phyloP scores from a whole-genome alignment of 108 stramenopile species.

The Pseudonitzschia multiseries region DNA sequence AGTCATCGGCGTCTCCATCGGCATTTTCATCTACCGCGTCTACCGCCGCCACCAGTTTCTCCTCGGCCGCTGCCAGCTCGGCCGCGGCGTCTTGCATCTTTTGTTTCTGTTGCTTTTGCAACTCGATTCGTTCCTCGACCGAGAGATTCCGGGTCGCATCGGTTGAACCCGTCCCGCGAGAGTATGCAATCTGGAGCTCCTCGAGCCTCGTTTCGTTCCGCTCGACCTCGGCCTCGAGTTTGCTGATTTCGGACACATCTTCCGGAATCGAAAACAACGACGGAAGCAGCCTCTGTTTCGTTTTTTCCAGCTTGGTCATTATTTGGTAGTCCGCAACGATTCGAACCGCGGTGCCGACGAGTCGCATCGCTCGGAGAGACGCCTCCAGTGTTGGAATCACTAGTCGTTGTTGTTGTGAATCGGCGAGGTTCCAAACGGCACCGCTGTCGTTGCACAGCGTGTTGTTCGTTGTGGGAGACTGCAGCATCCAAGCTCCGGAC shows the following conservation, averaged over 20 bases:
- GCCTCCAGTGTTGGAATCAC: constrained; percentile 69
- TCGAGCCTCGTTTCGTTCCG: constrained; percentile 46
- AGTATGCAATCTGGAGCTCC: constrained; percentile 62
- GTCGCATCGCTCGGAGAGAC: constrained; percentile 48
- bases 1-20: too few species aligned
- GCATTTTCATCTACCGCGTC: background rate
- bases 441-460: background rate
- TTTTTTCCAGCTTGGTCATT: constrained; percentile 19
- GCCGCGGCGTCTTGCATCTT: constrained; percentile 58
- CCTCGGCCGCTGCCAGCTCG: constrained; percentile 51
- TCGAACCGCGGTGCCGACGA: constrained; percentile 47
- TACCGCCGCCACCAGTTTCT: constrained; percentile 29
- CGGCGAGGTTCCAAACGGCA: background rate
- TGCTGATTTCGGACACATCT: constrained; percentile 27
- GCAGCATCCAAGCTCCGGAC: background rate
- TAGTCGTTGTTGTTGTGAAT: constrained; percentile 11
- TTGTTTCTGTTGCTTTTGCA: constrained; percentile 50
- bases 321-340: constrained; percentile 72
- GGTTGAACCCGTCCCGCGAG: constrained; percentile 13
- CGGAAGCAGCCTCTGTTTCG: background rate
- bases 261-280: constrained; percentile 17
- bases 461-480: constrained; percentile 7
- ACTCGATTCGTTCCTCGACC: constrained; percentile 4
- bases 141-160: background rate
- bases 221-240: constrained; percentile 47